Percentiles rank a stretch among this genome's conserved stretches.
Evolutionary conservation across 2,329 filamentous ascomycete species (phyloP).

Genomic region (Apiospora kogelbergensis): DNA sequence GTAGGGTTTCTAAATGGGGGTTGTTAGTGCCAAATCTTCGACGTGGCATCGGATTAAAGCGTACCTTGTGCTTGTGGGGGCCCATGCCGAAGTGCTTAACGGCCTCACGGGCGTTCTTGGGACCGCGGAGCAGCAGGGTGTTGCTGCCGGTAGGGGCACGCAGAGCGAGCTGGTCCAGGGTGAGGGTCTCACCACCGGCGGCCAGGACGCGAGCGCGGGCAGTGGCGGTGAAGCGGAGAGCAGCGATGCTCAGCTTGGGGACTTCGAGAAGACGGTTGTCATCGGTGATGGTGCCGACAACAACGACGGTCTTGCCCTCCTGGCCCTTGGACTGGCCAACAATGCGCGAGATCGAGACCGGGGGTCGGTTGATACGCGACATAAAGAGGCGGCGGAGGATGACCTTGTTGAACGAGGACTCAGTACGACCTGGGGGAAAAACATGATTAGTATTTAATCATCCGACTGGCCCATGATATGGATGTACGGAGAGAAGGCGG

Average conservation of each 20-base stretch:
- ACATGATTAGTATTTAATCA: neutral
- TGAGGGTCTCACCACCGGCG: conserved; percentile 92
- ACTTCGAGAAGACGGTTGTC: conserved; percentile 91
- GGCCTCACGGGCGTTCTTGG: conserved; percentile 97
- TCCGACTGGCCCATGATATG: neutral
- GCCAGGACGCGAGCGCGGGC: conserved; percentile 91
- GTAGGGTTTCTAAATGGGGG: conserved; percentile 74
- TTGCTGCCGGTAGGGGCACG: conserved; percentile 94
- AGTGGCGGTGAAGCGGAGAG: conserved; percentile 94
- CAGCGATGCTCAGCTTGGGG: conserved; percentile 91
- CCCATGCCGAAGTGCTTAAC: conserved; percentile 99
- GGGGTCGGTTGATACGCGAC: conserved; percentile 97
- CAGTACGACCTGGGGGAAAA: conserved; percentile 73
- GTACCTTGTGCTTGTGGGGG: conserved; percentile 94
- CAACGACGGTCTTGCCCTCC: conserved; percentile 84
- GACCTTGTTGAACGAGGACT: conserved; percentile 98
- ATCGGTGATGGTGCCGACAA: conserved; percentile 95
- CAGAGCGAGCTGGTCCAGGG: conserved; percentile 95
- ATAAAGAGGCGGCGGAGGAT: conserved; percentile 96
- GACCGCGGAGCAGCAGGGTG: conserved; percentile 94
- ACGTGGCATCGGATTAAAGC: conserved; percentile 9
- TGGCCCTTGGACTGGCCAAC: conserved; percentile 66
- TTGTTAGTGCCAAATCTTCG: neutral
- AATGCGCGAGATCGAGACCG: conserved; percentile 92
- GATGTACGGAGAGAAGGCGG: neutral